A percentile compares a stretch with the other conserved stretches of the same genome.
Evolutionary conservation across 2,329 filamentous ascomycete genomes (phyloP).

Genomic region (Calonectria pseudoturangicola): DNA sequence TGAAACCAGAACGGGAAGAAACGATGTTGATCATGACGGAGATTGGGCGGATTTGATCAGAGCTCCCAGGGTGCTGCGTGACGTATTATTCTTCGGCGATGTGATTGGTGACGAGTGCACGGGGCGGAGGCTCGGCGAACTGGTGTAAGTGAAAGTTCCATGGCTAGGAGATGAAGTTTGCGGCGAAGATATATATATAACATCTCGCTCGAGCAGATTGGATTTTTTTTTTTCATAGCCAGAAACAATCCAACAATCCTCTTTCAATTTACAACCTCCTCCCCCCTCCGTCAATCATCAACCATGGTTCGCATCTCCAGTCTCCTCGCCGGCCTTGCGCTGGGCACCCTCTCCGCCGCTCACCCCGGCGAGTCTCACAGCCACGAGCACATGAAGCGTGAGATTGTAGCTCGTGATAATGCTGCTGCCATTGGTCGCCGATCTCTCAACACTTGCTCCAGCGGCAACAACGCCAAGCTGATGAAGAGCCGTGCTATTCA

Average conservation of each 20-base stretch:
- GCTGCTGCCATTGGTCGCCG: constrained; percentile 35
- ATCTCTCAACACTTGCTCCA: constrained; percentile 30
- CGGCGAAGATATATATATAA: constrained; percentile 23
- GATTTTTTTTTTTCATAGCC: background rate
- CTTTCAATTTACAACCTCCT: background rate
- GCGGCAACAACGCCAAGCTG: background rate
- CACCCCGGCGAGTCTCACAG: constrained; percentile 36
- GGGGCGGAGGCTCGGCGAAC: background rate
- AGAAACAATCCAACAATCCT: background rate
- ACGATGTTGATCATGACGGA: constrained; percentile 18
- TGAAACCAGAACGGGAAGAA: constrained; percentile 28
- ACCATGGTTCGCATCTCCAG: constrained; percentile 23
- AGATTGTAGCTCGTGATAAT: constrained; percentile 34
- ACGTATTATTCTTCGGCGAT: constrained; percentile 13
- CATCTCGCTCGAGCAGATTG: background rate
- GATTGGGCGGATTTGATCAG: constrained; percentile 9
- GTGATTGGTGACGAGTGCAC: constrained; percentile 32
- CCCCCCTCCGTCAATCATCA: background rate
- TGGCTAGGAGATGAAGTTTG: background rate
- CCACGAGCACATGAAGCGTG: constrained; percentile 38
- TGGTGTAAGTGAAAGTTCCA: constrained; percentile 2
- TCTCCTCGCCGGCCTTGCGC: constrained; percentile 25
- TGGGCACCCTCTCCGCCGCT: constrained; percentile 23
- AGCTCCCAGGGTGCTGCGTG: background rate
- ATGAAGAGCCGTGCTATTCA: constrained; percentile 33